Percentiles rank a stretch among this genome's conserved stretches.
These are phyloP conservation scores for Gnaphalium uliginosum DNA, from an alignment of 129 eudicot genomes.

Conservation along the genomic window DNA sequence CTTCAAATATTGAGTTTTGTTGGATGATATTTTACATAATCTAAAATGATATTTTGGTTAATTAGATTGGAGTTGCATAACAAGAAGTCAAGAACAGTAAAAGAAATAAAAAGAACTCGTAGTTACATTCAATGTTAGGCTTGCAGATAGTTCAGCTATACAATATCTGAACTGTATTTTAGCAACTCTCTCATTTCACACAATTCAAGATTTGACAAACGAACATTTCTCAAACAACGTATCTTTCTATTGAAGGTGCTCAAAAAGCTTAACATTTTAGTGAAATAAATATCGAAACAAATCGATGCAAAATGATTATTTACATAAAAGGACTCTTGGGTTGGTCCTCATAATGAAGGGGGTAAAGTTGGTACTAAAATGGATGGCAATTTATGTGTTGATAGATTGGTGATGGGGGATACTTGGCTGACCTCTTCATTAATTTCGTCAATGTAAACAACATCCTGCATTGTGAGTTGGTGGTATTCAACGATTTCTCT, in stretches of 20 bases:
- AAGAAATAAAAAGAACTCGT: too few relatives aligned
- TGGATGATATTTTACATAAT: too few relatives aligned
- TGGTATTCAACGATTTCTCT: constrained; percentile 91
- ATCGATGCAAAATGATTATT: constrained; percentile 16
- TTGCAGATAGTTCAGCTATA: too few relatives aligned
- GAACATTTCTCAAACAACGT: constrained; percentile 5
- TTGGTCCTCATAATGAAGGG: constrained; percentile 17
- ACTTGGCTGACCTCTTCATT: constrained; percentile 87
- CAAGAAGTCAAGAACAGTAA: too few relatives aligned
- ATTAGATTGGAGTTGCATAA: too few relatives aligned
- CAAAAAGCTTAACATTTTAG: constrained; percentile 1
- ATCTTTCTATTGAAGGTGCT: not conserved
- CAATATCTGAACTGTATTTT: too few relatives aligned
- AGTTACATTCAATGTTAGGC: too few relatives aligned
- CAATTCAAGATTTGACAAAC: constrained; percentile 17
- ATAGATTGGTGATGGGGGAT: constrained; percentile 53
- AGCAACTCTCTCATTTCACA: constrained; percentile 1
- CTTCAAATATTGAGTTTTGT: too few relatives aligned
- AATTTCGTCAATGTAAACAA: constrained; percentile 74
- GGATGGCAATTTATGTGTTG: constrained; percentile 38
- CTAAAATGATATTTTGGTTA: too few relatives aligned
- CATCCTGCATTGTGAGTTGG: constrained; percentile 95
- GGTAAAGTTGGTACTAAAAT: constrained; percentile 36
- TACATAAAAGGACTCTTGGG: constrained; percentile 29
- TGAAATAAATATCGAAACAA: not conserved